phyloP scores from a whole-genome alignment of 106 monocot species.

The Phalaenopsis aphrodite region DNA sequence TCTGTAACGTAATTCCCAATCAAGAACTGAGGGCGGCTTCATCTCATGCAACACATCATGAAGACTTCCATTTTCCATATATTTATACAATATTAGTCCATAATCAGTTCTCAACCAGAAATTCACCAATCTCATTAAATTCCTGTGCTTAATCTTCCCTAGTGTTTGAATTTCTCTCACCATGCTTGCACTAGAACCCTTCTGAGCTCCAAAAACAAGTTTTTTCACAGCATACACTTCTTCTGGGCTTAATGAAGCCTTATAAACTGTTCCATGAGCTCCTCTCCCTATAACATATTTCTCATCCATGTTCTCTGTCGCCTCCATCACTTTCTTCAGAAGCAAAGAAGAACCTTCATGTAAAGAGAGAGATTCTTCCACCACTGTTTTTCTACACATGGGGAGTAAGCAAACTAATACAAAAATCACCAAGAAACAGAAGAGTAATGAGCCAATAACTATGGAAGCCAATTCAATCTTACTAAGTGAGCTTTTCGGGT shows the following conservation, averaged over 20 bases:
- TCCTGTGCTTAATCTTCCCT: slow-evolving; percentile 68
- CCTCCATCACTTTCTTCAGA: slow-evolving; percentile 63
- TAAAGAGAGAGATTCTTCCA: slow-evolving; percentile 15
- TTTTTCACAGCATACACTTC: slow-evolving; percentile 80
- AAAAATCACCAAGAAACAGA: slow-evolving; percentile 34
- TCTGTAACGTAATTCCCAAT: slow-evolving; percentile 46
- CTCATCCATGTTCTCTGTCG: slow-evolving; percentile 72
- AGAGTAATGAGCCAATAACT: slow-evolving; percentile 29
- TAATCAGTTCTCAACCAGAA: slow-evolving; percentile 49
- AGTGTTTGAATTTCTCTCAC: slow-evolving; percentile 63
- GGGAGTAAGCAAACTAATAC: slow-evolving; percentile 11
- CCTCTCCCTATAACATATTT: slow-evolving; percentile 65
- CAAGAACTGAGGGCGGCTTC: slow-evolving; percentile 34
- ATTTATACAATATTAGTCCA: slow-evolving; percentile 72
- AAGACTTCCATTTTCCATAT: slow-evolving; percentile 86
- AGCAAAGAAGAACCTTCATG: slow-evolving; percentile 61
- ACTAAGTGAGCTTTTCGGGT: slow-evolving; percentile 12
- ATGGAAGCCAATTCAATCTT: slow-evolving; percentile 26
- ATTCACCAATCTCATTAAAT: slow-evolving; percentile 54
- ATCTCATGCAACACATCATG: slow-evolving; percentile 74
- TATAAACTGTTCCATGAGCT: slow-evolving; percentile 85
- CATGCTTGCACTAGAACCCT: slow-evolving; percentile 44
- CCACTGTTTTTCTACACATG: slow-evolving; percentile 10
- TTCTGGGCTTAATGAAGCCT: slow-evolving; percentile 37
- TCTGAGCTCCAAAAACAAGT: slow-evolving; percentile 24